phyloP scores from a whole-genome alignment of 352 stramenopile species.

The Phytophthora podocarpi region DNA sequence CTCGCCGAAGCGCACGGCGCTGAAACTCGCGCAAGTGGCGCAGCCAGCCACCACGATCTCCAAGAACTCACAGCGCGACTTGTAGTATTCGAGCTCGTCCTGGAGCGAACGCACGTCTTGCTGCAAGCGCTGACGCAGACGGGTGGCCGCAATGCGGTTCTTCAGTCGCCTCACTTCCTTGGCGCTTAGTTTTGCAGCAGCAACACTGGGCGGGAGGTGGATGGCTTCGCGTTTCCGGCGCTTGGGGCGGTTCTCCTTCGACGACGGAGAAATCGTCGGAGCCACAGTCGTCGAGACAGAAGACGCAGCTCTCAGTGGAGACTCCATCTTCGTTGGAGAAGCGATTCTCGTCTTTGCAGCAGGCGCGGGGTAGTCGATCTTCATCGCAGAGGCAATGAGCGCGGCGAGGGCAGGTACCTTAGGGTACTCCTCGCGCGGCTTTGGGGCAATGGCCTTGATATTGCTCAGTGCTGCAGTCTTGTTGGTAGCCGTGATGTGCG shows the following conservation, averaged over 20 bases:
- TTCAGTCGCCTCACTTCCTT: conserved; percentile 59
- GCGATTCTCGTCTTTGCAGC: background rate
- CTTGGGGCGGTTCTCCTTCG: conserved; percentile 12
- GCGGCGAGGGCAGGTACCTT: conserved; percentile 11
- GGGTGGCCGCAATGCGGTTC: conserved; percentile 54
- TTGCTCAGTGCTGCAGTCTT: too few relatives aligned
- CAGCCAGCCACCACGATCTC: conserved; percentile 37
- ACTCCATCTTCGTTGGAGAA: background rate
- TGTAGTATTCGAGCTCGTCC: conserved; percentile 38
- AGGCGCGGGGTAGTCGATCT: background rate
- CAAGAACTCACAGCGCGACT: conserved; percentile 40
- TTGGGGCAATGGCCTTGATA: too few relatives aligned
- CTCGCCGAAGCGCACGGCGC: conserved; percentile 3
- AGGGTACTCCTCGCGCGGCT: too few relatives aligned
- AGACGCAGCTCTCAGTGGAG: background rate
- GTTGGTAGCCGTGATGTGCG: too few relatives aligned
- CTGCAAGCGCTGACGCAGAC: conserved; percentile 57
- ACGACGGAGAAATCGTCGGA: conserved; percentile 14
- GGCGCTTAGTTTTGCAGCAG: conserved; percentile 31
- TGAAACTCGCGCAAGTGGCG: conserved; percentile 28
- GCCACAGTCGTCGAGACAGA: background rate
- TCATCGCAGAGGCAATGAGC: conserved; percentile 4
- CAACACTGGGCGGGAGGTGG: conserved; percentile 43
- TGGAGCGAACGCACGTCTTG: conserved; percentile 48
- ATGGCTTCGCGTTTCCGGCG: conserved; percentile 61